A percentile compares a stretch with the other conserved stretches of the same genome.
phyloP scores from a whole-genome alignment of 768 basidiomycete genomes.

The Tephrocybe sp. region DNA sequence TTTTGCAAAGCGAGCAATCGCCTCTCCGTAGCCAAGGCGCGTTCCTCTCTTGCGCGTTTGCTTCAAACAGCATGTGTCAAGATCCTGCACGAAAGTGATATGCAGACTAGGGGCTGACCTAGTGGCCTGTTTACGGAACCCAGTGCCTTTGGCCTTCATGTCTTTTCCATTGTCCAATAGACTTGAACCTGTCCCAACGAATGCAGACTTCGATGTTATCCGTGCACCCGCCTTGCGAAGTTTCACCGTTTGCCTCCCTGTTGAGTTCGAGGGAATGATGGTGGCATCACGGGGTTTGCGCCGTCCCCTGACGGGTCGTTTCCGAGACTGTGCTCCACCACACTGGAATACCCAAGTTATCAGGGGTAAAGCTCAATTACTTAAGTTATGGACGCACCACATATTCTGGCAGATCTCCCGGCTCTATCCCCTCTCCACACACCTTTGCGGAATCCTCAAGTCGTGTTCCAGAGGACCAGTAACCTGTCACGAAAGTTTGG shows the following conservation, averaged over 20 bases:
- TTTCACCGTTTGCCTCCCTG: slow-evolving; percentile 61
- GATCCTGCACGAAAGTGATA: not conserved
- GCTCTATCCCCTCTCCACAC: slow-evolving; percentile 37
- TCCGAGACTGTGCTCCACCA: slow-evolving; percentile 71
- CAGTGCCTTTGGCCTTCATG: slow-evolving; percentile 40
- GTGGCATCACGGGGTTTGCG: slow-evolving; percentile 22
- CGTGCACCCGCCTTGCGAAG: slow-evolving; percentile 71
- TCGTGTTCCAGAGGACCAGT: slow-evolving; percentile 78
- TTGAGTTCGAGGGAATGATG: slow-evolving; percentile 51
- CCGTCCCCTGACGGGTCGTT: slow-evolving; percentile 50
- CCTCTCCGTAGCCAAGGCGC: slow-evolving; percentile 71
- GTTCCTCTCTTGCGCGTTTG: slow-evolving; percentile 76
- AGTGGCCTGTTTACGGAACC: slow-evolving; percentile 68
- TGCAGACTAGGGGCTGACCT: slow-evolving; percentile 40
- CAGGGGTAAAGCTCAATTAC: not conserved
- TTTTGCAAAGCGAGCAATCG: slow-evolving; percentile 48
- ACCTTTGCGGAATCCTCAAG: slow-evolving; percentile 57
- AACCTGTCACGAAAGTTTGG: slow-evolving; percentile 42
- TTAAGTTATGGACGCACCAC: slow-evolving; percentile 45
- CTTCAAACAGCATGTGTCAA: slow-evolving; percentile 30
- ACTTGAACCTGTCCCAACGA: slow-evolving; percentile 52
- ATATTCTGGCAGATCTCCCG: slow-evolving; percentile 71
- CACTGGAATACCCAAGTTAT: slow-evolving; percentile 42
- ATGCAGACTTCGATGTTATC: slow-evolving; percentile 59
- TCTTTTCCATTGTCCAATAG: slow-evolving; percentile 43